A percentile compares a stretch with the other conserved stretches of the same genome.
phyloP scores from a whole-genome alignment of 345 rosid species.

The Brassica juncea region DNA sequence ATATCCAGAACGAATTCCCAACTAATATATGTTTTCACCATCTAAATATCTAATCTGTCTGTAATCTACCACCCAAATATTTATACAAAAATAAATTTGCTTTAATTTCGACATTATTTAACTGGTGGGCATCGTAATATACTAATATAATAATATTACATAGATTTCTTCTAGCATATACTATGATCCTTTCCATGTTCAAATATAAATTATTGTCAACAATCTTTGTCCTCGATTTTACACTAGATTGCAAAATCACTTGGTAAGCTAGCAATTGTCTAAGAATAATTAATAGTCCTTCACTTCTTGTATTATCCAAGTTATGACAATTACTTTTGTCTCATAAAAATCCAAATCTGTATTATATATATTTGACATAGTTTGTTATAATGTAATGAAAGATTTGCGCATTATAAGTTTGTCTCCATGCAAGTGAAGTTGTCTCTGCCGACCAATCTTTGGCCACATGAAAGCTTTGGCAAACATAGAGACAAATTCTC shows the following conservation, averaged over 20 bases:
- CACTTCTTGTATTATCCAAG: constrained; percentile 24
- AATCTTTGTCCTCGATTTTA: constrained; percentile 2
- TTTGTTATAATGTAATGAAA: constrained; percentile 9
- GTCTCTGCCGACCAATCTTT: constrained; percentile 33
- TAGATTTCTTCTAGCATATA: neutral
- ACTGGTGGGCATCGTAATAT: neutral
- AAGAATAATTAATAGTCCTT: constrained; percentile 21
- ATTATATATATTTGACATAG: constrained; percentile 19
- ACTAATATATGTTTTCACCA: neutral
- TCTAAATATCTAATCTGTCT: neutral
- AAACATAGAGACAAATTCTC: constrained; percentile 37
- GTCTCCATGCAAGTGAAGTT: constrained; percentile 32
- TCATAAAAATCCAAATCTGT: constrained; percentile 18
- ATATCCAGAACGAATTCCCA: constrained; percentile 1
- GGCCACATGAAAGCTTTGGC: constrained; percentile 35
- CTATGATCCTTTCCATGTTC: neutral
- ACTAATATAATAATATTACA: neutral
- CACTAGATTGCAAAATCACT: constrained; percentile 22
- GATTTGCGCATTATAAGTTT: constrained; percentile 14
- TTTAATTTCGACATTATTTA: no score
- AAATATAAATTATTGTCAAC: constrained; percentile 2
- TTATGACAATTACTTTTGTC: neutral
- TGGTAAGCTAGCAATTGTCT: constrained; percentile 34
- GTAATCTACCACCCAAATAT: neutral
- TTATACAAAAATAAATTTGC: neutral